Evolutionary conservation across 2,329 filamentous ascomycete genomes (phyloP), one percentile per base, ranked within the genome.

Genomic region (Parastagonospora avenae): DNA sequence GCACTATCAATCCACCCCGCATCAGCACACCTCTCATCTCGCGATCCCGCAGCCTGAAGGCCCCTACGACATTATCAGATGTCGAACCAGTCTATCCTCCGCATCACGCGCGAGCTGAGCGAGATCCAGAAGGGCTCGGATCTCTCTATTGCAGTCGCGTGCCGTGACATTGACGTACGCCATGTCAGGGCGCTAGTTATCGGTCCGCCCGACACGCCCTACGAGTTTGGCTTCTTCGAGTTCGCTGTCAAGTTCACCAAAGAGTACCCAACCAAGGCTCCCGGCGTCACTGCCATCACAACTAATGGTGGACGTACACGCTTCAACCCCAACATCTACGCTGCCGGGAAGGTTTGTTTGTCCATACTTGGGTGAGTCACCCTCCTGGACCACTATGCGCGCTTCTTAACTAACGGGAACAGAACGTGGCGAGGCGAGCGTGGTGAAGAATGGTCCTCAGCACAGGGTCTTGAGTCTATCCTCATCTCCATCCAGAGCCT

Each of bases 221-320:
- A 99, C 74, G 92, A 97, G 74, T 97, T 95, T 69, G 94, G 94
- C 2, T 97, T 97, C 77, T 97, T 96, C 70, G 92, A 97, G 89
- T 95, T 96, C 69, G 73, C 80, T 0, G 85, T 95, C 64, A 89
- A 85, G 63, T 92, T 96, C 64, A 84, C 86, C 48, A 87, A 84
- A 79, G 92, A 96, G 2, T 99, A 99, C 67, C 94, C 94, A 57
- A 84, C 80, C 50, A 84, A 79, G 54, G 79, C 84, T 5, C 85
- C 85, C 0, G 66, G 63, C 16, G 85, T 88, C 24, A 84, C 80
- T 19, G 87, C 89, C 24, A 82, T 87, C 36, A 97, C 94, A 0
- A 99, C 93, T 1, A 97, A 97, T 69, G 80, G 82, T n/a, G 93
- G 93, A 9, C 82, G 88, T 52, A 92, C 88, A 68, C 87, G 94